phyloP scores from a whole-genome alignment of 192 early-diverging fungal genomes.

The Mortierella alpina region DNA sequence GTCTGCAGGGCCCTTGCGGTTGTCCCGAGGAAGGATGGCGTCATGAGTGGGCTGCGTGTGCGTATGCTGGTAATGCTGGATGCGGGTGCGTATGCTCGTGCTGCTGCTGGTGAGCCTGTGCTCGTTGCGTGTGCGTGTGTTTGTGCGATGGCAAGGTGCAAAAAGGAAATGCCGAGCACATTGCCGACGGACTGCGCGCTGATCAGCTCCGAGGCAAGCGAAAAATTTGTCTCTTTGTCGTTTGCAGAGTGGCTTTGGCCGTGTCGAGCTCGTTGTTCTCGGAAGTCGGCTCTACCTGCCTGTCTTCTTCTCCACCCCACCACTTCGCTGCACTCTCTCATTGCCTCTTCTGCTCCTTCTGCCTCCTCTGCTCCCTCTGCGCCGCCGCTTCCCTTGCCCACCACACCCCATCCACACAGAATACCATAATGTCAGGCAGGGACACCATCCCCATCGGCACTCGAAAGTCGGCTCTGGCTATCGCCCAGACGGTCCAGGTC shows the following conservation, averaged over 20 bases:
- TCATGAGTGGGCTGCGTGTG: no score
- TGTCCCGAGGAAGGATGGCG: background rate
- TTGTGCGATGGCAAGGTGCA: background rate
- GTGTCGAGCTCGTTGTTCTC: background rate
- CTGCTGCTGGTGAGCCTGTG: background rate
- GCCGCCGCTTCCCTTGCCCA: background rate
- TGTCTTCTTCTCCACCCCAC: slow-evolving; percentile 10
- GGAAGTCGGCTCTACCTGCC: background rate
- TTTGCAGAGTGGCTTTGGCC: slow-evolving; percentile 13
- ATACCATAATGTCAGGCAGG: slow-evolving; percentile 26
- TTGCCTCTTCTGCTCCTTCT: slow-evolving; percentile 5
- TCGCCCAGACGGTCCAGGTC: slow-evolving; percentile 87
- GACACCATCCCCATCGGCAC: slow-evolving; percentile 71
- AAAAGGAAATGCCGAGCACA: background rate
- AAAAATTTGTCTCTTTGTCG: background rate
- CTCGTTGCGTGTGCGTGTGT: background rate
- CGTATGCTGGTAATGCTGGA: no score
- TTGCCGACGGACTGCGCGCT: no score
- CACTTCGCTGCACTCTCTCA: slow-evolving; percentile 4
- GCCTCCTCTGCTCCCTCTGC: background rate
- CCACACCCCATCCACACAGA: background rate
- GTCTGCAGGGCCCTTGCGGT: background rate
- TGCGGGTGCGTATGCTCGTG: no score
- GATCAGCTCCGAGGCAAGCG: slow-evolving; percentile 7
- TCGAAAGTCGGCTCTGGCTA: slow-evolving; percentile 89